A percentile compares a stretch with the other conserved stretches of the same genome.
Conservation (phyloP, 1,284 basidiomycete genomes). For the Mycosarcoma mackinlayi region DNA sequence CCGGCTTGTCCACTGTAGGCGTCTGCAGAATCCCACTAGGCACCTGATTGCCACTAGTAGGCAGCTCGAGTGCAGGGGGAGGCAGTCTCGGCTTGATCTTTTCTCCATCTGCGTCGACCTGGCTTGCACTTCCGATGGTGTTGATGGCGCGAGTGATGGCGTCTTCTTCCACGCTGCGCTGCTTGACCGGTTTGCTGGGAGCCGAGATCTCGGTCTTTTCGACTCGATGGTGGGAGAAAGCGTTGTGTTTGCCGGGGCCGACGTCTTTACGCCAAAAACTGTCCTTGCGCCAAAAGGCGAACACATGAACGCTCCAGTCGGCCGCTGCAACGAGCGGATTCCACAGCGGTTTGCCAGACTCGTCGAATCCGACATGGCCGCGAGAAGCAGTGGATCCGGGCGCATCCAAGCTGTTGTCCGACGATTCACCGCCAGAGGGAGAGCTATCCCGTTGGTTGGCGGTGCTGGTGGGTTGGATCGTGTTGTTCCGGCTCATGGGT, state of each 20-base stretch:
- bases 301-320: constrained; percentile 33
- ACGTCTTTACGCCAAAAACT: constrained; percentile 60
- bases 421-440: constrained; percentile 1
- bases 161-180: constrained; percentile 32
- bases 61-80: constrained; percentile 37
- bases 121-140: background rate
- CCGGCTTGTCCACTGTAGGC: constrained; percentile 18
- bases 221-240: constrained; percentile 14
- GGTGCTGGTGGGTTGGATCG: constrained; percentile 14
- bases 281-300: constrained; percentile 55
- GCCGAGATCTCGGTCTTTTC: constrained; percentile 25
- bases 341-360: constrained; percentile 42
- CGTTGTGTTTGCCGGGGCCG: constrained; percentile 18
- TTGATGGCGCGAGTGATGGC: constrained; percentile 3
- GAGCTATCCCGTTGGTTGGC: constrained; percentile 2
- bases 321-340: constrained; percentile 50
- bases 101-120: constrained; percentile 23
- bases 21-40: constrained; percentile 21
- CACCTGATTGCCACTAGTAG: constrained; percentile 6
- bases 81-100: constrained; percentile 22
- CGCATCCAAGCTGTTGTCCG: too few species aligned
- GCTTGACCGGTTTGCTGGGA: constrained; percentile 21
- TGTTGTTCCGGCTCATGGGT: constrained; percentile 36
- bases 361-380: constrained; percentile 37
- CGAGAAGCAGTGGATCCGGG: too few species aligned